Evolutionary conservation across 805 yeast genomes (phyloP).

Genomic region (Limtongozyma cylindracea): DNA sequence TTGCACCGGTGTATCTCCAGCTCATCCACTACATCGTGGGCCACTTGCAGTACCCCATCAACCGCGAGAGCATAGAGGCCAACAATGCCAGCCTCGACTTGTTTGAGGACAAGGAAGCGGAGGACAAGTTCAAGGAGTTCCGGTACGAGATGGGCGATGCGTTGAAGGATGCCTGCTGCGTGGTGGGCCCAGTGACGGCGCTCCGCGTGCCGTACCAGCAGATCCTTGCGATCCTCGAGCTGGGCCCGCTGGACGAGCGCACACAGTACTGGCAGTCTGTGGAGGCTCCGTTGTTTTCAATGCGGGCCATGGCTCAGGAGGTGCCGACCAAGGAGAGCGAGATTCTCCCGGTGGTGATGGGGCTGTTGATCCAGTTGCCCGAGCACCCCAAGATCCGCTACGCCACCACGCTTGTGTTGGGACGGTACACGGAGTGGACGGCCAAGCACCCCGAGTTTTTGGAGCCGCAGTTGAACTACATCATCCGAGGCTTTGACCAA

Average conservation of each 20-base stretch:
- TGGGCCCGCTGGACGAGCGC: slow-evolving; percentile 4
- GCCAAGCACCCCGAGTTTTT: slow-evolving; percentile 60
- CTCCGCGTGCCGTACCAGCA: slow-evolving; percentile 42
- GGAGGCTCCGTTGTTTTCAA: slow-evolving; percentile 74
- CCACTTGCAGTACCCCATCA: slow-evolving; percentile 52
- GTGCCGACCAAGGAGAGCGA: slow-evolving; percentile 39
- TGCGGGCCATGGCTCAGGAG: slow-evolving; percentile 90
- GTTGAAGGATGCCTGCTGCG: slow-evolving; percentile 84
- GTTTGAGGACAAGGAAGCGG: slow-evolving; percentile 36
- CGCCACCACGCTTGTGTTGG: slow-evolving; percentile 79
- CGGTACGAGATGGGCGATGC: slow-evolving; percentile 96
- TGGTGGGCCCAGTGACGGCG: slow-evolving; percentile 55
- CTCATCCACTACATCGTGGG: slow-evolving; percentile 34
- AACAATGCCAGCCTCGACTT: slow-evolving; percentile 23
- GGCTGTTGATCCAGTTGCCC: slow-evolving; percentile 40
- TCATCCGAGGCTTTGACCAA: slow-evolving; percentile 40
- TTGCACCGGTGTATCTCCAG: slow-evolving; percentile 27
- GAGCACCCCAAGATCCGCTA: slow-evolving; percentile 73
- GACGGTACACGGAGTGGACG: slow-evolving; percentile 96
- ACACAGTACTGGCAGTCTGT: slow-evolving; percentile 70
- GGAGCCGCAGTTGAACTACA: slow-evolving; percentile 64
- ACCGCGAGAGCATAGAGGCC: slow-evolving; percentile 4
- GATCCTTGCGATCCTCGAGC: slow-evolving; percentile 16
- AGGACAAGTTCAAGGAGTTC: slow-evolving; percentile 82
- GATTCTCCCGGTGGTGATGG: slow-evolving; percentile 58